Evolutionary conservation across 495 filamentous ascomycete genomes (phyloP).

Genomic region (Penicillium soppii): DNA sequence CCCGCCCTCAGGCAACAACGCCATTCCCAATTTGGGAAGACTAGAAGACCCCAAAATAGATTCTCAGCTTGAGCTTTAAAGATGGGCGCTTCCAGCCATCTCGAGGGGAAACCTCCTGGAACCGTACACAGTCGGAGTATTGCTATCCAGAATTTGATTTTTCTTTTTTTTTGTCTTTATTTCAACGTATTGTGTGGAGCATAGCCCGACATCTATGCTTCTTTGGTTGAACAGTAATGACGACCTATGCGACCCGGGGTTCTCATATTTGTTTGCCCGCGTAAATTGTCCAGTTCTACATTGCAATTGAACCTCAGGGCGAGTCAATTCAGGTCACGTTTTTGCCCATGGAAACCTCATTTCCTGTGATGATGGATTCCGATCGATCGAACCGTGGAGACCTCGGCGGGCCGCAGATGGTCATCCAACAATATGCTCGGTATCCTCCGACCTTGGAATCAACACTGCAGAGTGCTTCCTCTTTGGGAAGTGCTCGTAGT

Average conservation of each 20-base stretch:
- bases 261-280: slow-evolving; percentile 8
- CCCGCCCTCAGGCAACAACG: slow-evolving; percentile 33
- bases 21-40: slow-evolving; percentile 11
- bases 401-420: slow-evolving; percentile 31
- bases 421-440: slow-evolving; percentile 46
- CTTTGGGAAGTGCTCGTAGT: slow-evolving; percentile 42
- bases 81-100: slow-evolving; percentile 31
- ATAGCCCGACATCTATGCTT: background rate
- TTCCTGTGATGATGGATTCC: slow-evolving; percentile 33
- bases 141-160: background rate
- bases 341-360: slow-evolving; percentile 32
- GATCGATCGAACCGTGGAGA: slow-evolving; percentile 33
- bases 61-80: slow-evolving; percentile 21
- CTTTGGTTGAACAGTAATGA: slow-evolving; percentile 9
- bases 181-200: background rate
- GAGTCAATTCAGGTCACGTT: background rate
- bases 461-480: slow-evolving; percentile 43
- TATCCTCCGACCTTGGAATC: slow-evolving; percentile 42
- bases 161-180: background rate
- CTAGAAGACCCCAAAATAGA: slow-evolving; percentile 26
- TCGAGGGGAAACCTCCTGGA: slow-evolving; percentile 25
- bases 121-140: slow-evolving; percentile 2
- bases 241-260: slow-evolving; percentile 7
- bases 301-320: slow-evolving; percentile 4
- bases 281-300: background rate